phyloP scores from a whole-genome alignment of 495 filamentous ascomycete species.

The Thermothielavioides terrestris region DNA sequence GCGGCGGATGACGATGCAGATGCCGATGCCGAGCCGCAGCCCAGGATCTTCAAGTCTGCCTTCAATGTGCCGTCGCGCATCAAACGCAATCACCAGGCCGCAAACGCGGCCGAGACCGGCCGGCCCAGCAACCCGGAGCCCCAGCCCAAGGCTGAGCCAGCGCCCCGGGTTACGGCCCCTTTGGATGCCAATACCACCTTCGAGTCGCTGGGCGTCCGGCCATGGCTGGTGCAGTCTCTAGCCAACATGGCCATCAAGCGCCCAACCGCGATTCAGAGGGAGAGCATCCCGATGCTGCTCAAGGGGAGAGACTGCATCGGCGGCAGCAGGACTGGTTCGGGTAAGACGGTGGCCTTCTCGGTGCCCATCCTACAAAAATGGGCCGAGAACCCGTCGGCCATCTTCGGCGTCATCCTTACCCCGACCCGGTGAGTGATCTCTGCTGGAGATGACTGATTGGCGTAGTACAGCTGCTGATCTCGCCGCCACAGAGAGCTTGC shows the following conservation, averaged over 20 bases:
- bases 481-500: conserved; percentile 93
- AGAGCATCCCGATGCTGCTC: conserved; percentile 83
- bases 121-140: conserved; percentile 1
- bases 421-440: conserved; percentile 69
- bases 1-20: conserved; percentile 3
- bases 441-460: too few species aligned
- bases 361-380: conserved; percentile 89
- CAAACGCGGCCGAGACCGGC: neutral
- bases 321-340: conserved; percentile 89
- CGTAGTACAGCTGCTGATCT: too few species aligned
- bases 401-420: conserved; percentile 83
- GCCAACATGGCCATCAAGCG: conserved; percentile 77
- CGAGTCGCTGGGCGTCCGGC: conserved; percentile 61
- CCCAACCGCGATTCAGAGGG: conserved; percentile 86
- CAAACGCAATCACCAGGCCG: conserved; percentile 23
- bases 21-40: too few species aligned
- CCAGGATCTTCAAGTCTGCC: conserved; percentile 18
- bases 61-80: conserved; percentile 43
- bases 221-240: conserved; percentile 85
- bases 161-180: conserved; percentile 27
- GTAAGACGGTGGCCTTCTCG: conserved; percentile 96
- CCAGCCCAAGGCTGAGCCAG: too few species aligned
- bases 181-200: conserved; percentile 56
- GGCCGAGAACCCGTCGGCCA: conserved; percentile 84
- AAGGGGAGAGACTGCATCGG: conserved; percentile 90